These are phyloP conservation scores for Neckera pumila DNA, from an alignment of 225 moss, liverwort and hornwort genomes.

Conservation along the genomic window DNA sequence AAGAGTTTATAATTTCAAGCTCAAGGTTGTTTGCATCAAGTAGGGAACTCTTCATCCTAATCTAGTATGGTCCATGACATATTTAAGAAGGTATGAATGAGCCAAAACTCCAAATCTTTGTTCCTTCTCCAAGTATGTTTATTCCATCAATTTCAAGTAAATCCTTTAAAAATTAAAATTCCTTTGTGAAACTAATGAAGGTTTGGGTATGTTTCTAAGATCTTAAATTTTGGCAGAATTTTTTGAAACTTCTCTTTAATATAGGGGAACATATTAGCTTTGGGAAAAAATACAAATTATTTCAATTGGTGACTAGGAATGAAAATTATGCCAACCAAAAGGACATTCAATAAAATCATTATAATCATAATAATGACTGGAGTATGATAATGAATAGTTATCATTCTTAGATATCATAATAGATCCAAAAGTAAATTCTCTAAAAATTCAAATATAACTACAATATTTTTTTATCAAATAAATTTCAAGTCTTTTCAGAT, in stretches of 20 bases:
- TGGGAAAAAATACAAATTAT: background rate
- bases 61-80: background rate
- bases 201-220: background rate
- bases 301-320: background rate
- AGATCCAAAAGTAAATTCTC: too few species aligned
- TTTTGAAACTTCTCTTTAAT: background rate
- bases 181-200: background rate
- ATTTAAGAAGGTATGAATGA: accelerated
- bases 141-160: background rate
- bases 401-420: too few species aligned
- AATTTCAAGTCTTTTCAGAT: too few species aligned
- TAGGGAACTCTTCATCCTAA: accelerated
- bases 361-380: background rate
- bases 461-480: too few species aligned
- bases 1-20: background rate
- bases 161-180: background rate
- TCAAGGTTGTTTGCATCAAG: background rate
- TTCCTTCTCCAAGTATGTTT: background rate
- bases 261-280: background rate
- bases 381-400: too few species aligned
- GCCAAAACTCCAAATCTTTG: background rate
- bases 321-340: background rate
- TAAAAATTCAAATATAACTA: too few species aligned
- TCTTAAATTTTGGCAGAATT: background rate
- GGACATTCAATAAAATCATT: background rate